These are phyloP conservation scores for Kwoniella europaea DNA, from an alignment of 768 basidiomycete genomes.

Conservation along the genomic window DNA sequence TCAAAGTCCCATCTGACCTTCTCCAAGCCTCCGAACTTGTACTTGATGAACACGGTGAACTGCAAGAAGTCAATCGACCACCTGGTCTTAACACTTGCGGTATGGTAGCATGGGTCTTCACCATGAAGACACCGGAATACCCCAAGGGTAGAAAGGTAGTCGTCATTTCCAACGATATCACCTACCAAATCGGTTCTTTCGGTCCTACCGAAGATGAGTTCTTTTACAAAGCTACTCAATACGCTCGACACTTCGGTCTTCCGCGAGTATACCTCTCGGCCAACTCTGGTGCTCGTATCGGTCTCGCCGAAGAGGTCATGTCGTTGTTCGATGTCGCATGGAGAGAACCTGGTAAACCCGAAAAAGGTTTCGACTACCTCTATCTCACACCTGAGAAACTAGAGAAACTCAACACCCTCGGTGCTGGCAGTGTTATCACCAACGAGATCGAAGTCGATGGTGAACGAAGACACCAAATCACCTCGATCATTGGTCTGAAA, in stretches of 20 bases:
- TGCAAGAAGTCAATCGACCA: conserved; percentile 86
- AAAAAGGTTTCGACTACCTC: conserved; percentile 94
- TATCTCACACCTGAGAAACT: conserved; percentile 93
- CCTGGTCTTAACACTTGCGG: conserved; percentile 94
- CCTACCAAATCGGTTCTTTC: conserved; percentile 97
- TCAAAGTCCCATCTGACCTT: conserved; percentile 75
- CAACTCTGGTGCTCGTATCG: conserved; percentile 97
- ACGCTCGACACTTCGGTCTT: conserved; percentile 82
- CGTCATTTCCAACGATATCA: conserved; percentile 96
- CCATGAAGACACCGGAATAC: conserved; percentile 86
- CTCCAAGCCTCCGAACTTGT: conserved; percentile 88
- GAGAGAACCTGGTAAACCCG: conserved; percentile 78
- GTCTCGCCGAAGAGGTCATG: conserved; percentile 89
- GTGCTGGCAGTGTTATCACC: conserved; percentile 74
- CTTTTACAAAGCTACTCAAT: conserved; percentile 92
- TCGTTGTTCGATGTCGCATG: conserved; percentile 88
- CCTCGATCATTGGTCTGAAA: conserved; percentile 94
- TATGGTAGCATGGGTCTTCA: conserved; percentile 99
- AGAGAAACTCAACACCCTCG: conserved; percentile 86
- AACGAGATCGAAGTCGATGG: conserved; percentile 83
- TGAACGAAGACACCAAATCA: conserved; percentile 89
- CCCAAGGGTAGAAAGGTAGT: conserved; percentile 84
- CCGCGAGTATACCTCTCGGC: conserved; percentile 98
- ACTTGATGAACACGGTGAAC: conserved; percentile 87
- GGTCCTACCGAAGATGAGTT: conserved; percentile 94